These are phyloP conservation scores for Leishmania turanica DNA, from an alignment of 208 protist genomes.

Conservation along the genomic window DNA sequence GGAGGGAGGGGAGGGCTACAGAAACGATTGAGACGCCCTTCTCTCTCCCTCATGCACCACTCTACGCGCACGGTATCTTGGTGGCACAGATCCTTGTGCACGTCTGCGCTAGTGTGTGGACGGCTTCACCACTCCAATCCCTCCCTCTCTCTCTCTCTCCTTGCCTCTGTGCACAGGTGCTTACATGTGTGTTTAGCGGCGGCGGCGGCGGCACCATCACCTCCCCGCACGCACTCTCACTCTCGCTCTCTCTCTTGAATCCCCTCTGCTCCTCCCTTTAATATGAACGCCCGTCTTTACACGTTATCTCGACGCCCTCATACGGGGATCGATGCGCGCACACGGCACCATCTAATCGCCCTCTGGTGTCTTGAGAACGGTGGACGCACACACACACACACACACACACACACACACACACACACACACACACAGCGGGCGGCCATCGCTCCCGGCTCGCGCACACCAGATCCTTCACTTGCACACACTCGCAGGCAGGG, in stretches of 20 bases:
- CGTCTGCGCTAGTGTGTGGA: not conserved
- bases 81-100: not conserved
- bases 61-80: not conserved
- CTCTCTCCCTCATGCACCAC: not conserved
- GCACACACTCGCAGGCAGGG: not conserved
- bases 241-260: not conserved
- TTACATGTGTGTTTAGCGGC: no score
- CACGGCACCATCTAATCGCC: not conserved
- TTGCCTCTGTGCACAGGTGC: no score
- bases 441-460: not conserved
- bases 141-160: no score
- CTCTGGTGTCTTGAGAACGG: not conserved
- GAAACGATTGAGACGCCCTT: not conserved
- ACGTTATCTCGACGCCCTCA: not conserved
- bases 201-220: not conserved
- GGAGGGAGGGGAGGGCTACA: not conserved
- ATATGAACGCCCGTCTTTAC: not conserved
- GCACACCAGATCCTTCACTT: not conserved
- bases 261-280: not conserved
- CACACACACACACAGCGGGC: not conserved
- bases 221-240: not conserved
- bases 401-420: not conserved
- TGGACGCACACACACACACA: not conserved
- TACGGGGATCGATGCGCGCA: not conserved
- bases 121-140: not conserved